Conservation (phyloP, 805 yeast genomes). For the Candida maris region DNA sequence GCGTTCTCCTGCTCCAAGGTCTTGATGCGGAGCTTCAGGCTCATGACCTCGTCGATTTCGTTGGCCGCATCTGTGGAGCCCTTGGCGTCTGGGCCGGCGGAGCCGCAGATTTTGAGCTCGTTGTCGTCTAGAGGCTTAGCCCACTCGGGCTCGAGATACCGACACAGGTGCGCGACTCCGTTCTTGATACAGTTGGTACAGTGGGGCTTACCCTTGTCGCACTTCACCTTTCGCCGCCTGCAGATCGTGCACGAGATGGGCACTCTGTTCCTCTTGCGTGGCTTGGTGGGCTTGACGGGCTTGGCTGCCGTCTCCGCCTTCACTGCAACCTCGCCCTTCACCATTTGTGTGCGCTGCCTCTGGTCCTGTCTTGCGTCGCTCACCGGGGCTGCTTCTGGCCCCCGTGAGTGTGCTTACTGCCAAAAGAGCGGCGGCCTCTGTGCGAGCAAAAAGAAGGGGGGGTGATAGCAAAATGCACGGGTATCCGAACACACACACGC, state of each 20-base stretch:
- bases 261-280: conserved; percentile 36
- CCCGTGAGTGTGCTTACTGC: no score
- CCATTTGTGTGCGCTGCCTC: neutral
- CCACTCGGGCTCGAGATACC: conserved; percentile 59
- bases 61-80: conserved; percentile 5
- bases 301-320: conserved; percentile 10
- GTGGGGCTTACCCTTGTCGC: conserved; percentile 47
- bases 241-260: conserved; percentile 39
- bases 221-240: conserved; percentile 37
- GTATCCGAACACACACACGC: no score
- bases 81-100: conserved; percentile 4
- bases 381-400: no score
- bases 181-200: conserved; percentile 55
- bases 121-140: conserved; percentile 42
- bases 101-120: conserved; percentile 25
- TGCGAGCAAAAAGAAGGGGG: no score
- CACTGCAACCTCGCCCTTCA: neutral
- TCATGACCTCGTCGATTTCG: conserved; percentile 22
- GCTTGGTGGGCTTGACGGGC: conserved; percentile 17
- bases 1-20: conserved; percentile 27
- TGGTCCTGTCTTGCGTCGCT: no score
- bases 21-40: conserved; percentile 24
- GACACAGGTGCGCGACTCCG: conserved; percentile 56
- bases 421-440: no score
- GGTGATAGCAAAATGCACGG: no score